Evolutionary conservation across 345 rosid species (phyloP), one percentile per base, ranked within the genome.

Genomic region (Rhizophora apiculata): DNA sequence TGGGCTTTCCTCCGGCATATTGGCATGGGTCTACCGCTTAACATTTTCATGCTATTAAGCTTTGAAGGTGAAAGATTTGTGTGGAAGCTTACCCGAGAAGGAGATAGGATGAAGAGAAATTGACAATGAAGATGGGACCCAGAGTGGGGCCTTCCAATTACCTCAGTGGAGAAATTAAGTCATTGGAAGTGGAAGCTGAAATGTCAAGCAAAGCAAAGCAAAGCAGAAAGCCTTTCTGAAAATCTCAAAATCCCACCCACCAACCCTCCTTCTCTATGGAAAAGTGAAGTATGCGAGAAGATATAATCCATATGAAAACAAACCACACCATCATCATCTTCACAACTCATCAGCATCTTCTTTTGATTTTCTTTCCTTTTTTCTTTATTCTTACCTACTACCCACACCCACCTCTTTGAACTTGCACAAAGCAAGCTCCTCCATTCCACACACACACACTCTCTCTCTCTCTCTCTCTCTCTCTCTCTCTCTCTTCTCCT

Each of bases 171-270:
- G 81, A 69, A 68, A 34, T 22, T 8, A 19, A 68, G 80, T 66
- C 76, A 72, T 56, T 54, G 51, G 36, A 62, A 78, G 83, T 79
- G 88, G 87, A 81, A 80, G 80, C 74, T 82, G 85, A 78, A 78
- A 69, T 81, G 76, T 72, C 80, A 83, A 85, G 89, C 83, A 53
- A 67, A 36, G 18, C 83, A 53, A 67, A 36, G 18, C 69, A 43
- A 43, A 43, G 49, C 49, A 43, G 18, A 43, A 43, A 3, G 18
- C 49, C 49, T 57, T 32, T 51, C 62, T 66, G 73, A 52, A 77
- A 62, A 78, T 73, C 84, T 20, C 61, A n/a, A 76, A 80, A 70
- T 63, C 67, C 31, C 71, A 77, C 78, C 84, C 65, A 76, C 84
- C 71, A 56, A 3, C 60, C 26, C 8, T 3, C 30, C 22, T 62